A percentile compares a stretch with the other conserved stretches of the same genome.
These are phyloP conservation scores for Teratosphaeria viscida DNA, from an alignment of 2,329 filamentous ascomycete species.

Conservation along the genomic window DNA sequence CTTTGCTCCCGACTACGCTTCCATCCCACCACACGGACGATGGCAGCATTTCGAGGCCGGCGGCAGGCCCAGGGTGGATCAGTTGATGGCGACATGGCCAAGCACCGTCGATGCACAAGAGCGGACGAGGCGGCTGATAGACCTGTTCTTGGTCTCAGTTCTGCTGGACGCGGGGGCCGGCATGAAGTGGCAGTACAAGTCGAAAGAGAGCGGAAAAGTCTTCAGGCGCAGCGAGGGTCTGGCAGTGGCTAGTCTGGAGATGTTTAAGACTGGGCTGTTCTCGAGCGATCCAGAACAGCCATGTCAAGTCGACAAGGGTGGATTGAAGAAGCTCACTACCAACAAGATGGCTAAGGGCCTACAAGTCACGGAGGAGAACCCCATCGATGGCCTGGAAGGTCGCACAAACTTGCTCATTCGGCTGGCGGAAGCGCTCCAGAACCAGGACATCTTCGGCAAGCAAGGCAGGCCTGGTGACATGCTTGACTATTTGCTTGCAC, in stretches of 20 bases:
- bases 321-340: constrained; percentile 61
- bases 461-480: constrained; percentile 86
- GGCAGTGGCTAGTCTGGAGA: constrained; percentile 67
- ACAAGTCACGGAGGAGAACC: constrained; percentile 72
- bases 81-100: constrained; percentile 60
- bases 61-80: constrained; percentile 60
- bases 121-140: constrained; percentile 63
- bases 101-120: constrained; percentile 60
- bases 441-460: constrained; percentile 72
- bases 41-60: constrained; percentile 82
- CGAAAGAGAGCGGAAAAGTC: constrained; percentile 70
- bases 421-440: constrained; percentile 65
- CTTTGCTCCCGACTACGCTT: constrained; percentile 55
- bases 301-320: constrained; percentile 79
- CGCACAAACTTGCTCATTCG: constrained; percentile 68
- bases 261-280: constrained; percentile 89
- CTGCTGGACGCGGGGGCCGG: constrained; percentile 82
- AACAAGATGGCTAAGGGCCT: constrained; percentile 69
- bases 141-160: constrained; percentile 71
- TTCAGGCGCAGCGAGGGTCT: constrained; percentile 83
- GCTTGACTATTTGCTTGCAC: constrained; percentile 87
- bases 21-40: constrained; percentile 76
- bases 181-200: constrained; percentile 85
- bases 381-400: constrained; percentile 75
- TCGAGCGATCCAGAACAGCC: constrained; percentile 73